These are phyloP conservation scores for Pythium inflatum DNA, from an alignment of 352 stramenopile species.

Conservation along the genomic window DNA sequence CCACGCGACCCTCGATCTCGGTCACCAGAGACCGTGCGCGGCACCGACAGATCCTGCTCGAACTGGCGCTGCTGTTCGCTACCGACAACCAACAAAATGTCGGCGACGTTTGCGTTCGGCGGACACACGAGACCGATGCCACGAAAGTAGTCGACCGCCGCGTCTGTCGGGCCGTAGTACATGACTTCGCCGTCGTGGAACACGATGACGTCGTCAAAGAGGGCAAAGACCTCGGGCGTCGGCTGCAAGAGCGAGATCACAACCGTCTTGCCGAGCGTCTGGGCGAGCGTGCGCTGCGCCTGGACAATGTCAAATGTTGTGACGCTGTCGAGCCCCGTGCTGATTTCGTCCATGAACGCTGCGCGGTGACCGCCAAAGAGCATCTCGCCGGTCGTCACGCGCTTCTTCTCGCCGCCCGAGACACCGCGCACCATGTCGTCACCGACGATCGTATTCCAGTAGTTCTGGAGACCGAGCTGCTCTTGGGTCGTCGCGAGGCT, in stretches of 20 bases:
- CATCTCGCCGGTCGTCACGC: slow-evolving; percentile 84
- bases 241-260: slow-evolving; percentile 65
- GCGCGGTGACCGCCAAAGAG: slow-evolving; percentile 62
- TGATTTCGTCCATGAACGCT: slow-evolving; percentile 80
- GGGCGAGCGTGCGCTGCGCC: slow-evolving; percentile 46
- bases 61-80: slow-evolving; percentile 46
- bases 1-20: no score
- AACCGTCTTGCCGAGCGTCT: slow-evolving; percentile 49
- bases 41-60: no score
- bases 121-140: slow-evolving; percentile 48
- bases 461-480: slow-evolving; percentile 52
- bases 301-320: slow-evolving; percentile 91
- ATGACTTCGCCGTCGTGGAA: slow-evolving; percentile 65
- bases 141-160: slow-evolving; percentile 46
- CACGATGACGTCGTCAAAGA: slow-evolving; percentile 65
- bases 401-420: slow-evolving; percentile 65
- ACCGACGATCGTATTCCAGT: slow-evolving; percentile 77
- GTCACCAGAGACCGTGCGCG: no score
- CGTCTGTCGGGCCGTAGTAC: slow-evolving; percentile 54
- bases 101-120: slow-evolving; percentile 46
- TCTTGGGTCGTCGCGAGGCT: slow-evolving; percentile 32
- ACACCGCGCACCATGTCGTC: slow-evolving; percentile 55
- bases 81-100: slow-evolving; percentile 58
- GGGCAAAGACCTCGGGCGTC: slow-evolving; percentile 52
- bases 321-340: slow-evolving; percentile 78